Conservation (phyloP, 768 basidiomycete genomes). For the Udeniomyces megalosporus region DNA sequence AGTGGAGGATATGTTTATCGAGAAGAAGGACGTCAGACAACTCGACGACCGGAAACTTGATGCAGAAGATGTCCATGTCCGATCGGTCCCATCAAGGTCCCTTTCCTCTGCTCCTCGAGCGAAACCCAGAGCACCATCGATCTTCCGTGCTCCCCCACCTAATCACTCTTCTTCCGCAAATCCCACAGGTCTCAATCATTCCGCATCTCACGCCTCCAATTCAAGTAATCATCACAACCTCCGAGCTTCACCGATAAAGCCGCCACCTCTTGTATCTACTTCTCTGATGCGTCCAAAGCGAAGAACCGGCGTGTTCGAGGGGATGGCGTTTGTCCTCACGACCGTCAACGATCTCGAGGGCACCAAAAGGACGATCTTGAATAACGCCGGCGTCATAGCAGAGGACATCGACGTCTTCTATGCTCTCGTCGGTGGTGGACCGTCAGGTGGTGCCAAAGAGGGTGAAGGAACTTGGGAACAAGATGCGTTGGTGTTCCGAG, state of each 20-base stretch:
- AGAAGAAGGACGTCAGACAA: not conserved
- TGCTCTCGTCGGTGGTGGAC: not conserved
- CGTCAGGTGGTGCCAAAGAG: not conserved
- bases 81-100: conserved; percentile 7
- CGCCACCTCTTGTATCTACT: no score
- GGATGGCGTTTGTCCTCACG: not conserved
- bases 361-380: not conserved
- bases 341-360: not conserved
- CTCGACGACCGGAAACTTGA: conserved; percentile 18
- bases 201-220: no score
- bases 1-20: conserved; percentile 23
- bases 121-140: not conserved
- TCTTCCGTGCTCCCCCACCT: no score
- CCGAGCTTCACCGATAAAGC: no score
- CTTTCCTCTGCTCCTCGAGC: not conserved
- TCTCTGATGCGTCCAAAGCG: no score
- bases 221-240: no score
- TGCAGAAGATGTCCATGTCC: conserved; percentile 5
- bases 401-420: conserved; percentile 18
- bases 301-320: not conserved
- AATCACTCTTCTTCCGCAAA: no score
- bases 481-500: no score
- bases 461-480: not conserved
- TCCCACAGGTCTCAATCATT: no score
- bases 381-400: conserved; percentile 16